A percentile compares a stretch with the other conserved stretches of the same genome.
phyloP scores from a whole-genome alignment of 495 filamentous ascomycete species.

The Lepraria neglecta region DNA sequence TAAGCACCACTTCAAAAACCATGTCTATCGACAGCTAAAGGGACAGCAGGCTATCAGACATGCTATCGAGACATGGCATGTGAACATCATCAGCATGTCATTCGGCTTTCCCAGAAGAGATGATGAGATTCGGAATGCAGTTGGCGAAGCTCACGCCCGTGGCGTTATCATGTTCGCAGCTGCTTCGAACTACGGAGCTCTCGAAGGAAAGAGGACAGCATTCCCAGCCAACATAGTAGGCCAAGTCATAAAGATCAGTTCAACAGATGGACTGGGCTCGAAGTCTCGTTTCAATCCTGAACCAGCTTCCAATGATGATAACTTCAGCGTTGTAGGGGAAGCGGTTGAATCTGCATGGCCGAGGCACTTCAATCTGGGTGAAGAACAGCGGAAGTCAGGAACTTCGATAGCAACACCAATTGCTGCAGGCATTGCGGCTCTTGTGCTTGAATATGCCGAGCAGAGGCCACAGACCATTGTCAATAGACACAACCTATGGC shows the following conservation, averaged over 20 bases:
- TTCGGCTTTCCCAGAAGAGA: conserved; percentile 24
- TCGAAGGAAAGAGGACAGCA: conserved; percentile 9
- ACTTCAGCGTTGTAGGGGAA: conserved; percentile 21
- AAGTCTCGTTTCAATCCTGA: conserved; percentile 10
- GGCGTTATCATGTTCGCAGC: conserved; percentile 26
- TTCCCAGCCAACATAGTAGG: conserved; percentile 21
- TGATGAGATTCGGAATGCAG: conserved; percentile 7
- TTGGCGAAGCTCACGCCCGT: conserved; percentile 5
- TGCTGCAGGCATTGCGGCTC: conserved; percentile 24
- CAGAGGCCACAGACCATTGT: conserved; percentile 11
- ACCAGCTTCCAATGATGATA: conserved; percentile 4
- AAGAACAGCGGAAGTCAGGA: conserved; percentile 13
- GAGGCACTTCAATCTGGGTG: not conserved
- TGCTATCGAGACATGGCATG: conserved; percentile 25
- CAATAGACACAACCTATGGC: not conserved
- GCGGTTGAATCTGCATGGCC: conserved; percentile 21
- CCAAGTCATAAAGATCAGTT: conserved; percentile 22
- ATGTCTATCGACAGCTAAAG: not conserved
- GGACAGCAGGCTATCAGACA: conserved; percentile 26
- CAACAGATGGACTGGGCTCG: conserved; percentile 22
- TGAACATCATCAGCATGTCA: conserved; percentile 32
- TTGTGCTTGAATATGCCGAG: conserved; percentile 20
- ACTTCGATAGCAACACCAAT: conserved; percentile 24
- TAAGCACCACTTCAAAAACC: not conserved
- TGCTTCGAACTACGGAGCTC: conserved; percentile 21